phyloP scores from a whole-genome alignment of 1,139 yeast species.

The Suhomyces panamericanus region DNA sequence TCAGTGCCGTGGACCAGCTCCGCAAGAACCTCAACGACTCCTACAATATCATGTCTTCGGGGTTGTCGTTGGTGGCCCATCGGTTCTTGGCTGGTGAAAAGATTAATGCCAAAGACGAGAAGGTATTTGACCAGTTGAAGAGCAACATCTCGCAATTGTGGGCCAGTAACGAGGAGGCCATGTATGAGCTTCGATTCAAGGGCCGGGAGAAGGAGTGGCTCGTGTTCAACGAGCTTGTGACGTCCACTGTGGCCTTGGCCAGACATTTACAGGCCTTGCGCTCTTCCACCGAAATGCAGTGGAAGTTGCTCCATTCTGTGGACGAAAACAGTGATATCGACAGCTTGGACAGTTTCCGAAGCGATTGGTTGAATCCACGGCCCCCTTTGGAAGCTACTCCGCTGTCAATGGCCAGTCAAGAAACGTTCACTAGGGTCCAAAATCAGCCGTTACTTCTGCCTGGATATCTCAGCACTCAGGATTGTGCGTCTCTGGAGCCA shows the following conservation, averaged over 20 bases:
- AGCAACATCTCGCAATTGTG: conserved; percentile 41
- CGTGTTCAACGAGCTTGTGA: conserved; percentile 47
- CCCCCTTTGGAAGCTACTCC: neutral
- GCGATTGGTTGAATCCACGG: conserved; percentile 13
- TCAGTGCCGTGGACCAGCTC: conserved; percentile 52
- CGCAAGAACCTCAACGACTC: conserved; percentile 52
- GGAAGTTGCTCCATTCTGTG: conserved; percentile 43
- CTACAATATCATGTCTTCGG: conserved; percentile 53
- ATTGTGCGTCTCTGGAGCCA: neutral
- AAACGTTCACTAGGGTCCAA: neutral
- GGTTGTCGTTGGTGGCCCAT: conserved; percentile 50
- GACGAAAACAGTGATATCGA: conserved; percentile 3
- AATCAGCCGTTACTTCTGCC: neutral
- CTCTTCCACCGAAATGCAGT: conserved; percentile 68
- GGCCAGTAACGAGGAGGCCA: conserved; percentile 57
- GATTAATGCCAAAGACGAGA: conserved; percentile 38
- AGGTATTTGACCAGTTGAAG: conserved; percentile 40
- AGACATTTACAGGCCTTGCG: conserved; percentile 67
- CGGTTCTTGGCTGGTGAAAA: conserved; percentile 56
- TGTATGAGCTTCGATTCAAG: conserved; percentile 53
- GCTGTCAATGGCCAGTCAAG: neutral
- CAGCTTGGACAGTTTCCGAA: conserved; percentile 22
- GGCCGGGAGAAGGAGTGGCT: conserved; percentile 60
- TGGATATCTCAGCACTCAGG: neutral
- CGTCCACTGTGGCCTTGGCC: conserved; percentile 52